Base-by-base conservation (phyloP, 2,329 filamentous ascomycete genomes). In the Diaporthe sp. region DNA sequence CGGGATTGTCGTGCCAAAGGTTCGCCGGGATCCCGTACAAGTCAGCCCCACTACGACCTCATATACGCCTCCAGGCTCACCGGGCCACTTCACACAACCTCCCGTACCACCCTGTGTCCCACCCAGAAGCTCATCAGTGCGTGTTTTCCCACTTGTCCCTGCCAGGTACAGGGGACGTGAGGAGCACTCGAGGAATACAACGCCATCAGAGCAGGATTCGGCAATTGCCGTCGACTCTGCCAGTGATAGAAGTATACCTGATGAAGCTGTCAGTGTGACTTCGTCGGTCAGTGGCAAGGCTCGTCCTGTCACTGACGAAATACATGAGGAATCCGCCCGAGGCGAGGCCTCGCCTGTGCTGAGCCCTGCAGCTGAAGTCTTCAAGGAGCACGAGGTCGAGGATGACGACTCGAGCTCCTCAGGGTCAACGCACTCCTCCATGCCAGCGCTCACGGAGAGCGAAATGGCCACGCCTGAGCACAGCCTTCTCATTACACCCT, bases 401-500 rank as follows among this genome's bases (percentile, higher is more conserved):
- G 49, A 55, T 25, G 72, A 74, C 17, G 49, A 73, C 22, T 65
- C 58, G 5, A 73, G 58, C n/a, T 73, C 71, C 28, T 73, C 76
- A 25, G 73, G 46, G 53, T 80, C 79, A 9, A 80, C 80, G 1
- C 77, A 79, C 25, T 82, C 82, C 4, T 82, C 82, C 4, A 82
- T 82, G 19, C 83, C 83, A 22, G 81, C 77, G 2, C 76, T 83
- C 31, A 83, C 81, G 75, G 78, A 76, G n/a, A 81, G 82, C 31
- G 78, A 75, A 5, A 79, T 78, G 12, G 78, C 80, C 1, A 83
- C 83, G 5, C 81, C 81, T 46, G 77, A 79, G n/a, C 76, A 79
- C 58, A 83, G 82, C 76, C 25, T 82, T 28, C 67, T 82, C 25
- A 78, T 78, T 22, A 83, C 82, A 22, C 82, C 82, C 9, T 73